phyloP scores from a whole-genome alignment of 768 basidiomycete genomes.

The Xerocomus brunneocitrinus region DNA sequence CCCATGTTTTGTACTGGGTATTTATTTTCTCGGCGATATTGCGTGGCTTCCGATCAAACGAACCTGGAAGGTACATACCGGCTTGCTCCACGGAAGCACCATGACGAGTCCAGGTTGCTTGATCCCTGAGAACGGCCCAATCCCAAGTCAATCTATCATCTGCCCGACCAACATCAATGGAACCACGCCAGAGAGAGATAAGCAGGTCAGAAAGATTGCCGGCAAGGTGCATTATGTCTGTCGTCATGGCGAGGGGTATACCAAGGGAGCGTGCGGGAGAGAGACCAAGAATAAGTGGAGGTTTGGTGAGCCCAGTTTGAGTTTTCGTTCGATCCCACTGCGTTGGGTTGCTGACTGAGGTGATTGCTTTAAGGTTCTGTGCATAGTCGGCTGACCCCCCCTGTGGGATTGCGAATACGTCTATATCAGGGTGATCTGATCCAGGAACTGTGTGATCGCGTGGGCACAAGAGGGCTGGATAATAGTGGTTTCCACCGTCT shows the following conservation, averaged over 20 bases:
- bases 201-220: constrained; percentile 26
- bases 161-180: constrained; percentile 1
- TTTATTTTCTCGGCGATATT: constrained; percentile 27
- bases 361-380: not conserved
- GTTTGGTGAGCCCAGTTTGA: constrained; percentile 34
- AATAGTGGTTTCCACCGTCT: constrained; percentile 27
- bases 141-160: constrained; percentile 28
- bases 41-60: constrained; percentile 17
- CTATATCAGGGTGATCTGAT: constrained; percentile 29
- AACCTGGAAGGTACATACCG: constrained; percentile 11
- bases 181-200: constrained; percentile 22
- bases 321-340: constrained; percentile 27
- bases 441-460: constrained; percentile 22
- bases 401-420: constrained; percentile 14
- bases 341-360: constrained; percentile 2
- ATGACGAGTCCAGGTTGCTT: constrained; percentile 12
- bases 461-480: constrained; percentile 29
- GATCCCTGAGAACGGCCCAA: constrained; percentile 25
- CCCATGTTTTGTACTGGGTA: constrained; percentile 27
- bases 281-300: constrained; percentile 36
- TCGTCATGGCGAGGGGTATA: constrained; percentile 32
- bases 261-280: constrained; percentile 14
- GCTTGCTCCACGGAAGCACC: constrained; percentile 11
- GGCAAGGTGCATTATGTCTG: constrained; percentile 41
- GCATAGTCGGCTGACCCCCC: constrained; percentile 5